Evolutionary conservation across 192 early-diverging fungal species (phyloP).

Genomic region (Jimgerdemannia flammicorona): DNA sequence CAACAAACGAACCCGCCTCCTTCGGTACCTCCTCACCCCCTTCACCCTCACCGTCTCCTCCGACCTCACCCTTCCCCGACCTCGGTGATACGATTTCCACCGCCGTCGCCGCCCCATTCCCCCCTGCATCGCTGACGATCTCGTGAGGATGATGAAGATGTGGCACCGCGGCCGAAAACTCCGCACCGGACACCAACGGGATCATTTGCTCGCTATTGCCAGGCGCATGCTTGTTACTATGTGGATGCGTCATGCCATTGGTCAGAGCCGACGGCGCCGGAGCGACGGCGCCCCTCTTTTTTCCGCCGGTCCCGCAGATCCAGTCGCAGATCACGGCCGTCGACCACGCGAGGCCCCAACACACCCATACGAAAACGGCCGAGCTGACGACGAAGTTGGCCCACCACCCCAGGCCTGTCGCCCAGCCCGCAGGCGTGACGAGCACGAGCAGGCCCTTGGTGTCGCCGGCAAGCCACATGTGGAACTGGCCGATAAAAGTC

Average conservation of each 20-base stretch:
- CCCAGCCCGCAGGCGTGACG: slow-evolving; percentile 38
- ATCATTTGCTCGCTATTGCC: neutral
- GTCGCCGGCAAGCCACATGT: slow-evolving; percentile 73
- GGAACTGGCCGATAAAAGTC: slow-evolving; percentile 77
- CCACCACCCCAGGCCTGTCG: slow-evolving; percentile 35
- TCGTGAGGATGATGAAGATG: neutral
- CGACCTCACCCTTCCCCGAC: neutral
- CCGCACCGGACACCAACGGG: neutral
- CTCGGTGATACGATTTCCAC: neutral
- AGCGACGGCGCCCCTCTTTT: neutral
- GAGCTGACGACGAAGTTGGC: slow-evolving; percentile 42
- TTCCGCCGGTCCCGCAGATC: slow-evolving; percentile 22
- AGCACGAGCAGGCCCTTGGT: slow-evolving; percentile 69
- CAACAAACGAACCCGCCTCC: neutral
- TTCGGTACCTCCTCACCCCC: neutral
- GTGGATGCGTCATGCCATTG: neutral
- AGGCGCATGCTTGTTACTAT: neutral
- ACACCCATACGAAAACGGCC: slow-evolving; percentile 46
- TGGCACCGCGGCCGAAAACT: neutral
- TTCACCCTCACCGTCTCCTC: neutral
- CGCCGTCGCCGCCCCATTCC: neutral
- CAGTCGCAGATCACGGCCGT: slow-evolving; percentile 24
- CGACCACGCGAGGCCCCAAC: slow-evolving; percentile 41
- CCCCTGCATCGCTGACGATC: neutral
- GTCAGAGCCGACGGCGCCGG: too few species aligned